These are phyloP conservation scores for Dactylorhiza incarnata DNA, from an alignment of 106 monocot genomes.

Conservation along the genomic window DNA sequence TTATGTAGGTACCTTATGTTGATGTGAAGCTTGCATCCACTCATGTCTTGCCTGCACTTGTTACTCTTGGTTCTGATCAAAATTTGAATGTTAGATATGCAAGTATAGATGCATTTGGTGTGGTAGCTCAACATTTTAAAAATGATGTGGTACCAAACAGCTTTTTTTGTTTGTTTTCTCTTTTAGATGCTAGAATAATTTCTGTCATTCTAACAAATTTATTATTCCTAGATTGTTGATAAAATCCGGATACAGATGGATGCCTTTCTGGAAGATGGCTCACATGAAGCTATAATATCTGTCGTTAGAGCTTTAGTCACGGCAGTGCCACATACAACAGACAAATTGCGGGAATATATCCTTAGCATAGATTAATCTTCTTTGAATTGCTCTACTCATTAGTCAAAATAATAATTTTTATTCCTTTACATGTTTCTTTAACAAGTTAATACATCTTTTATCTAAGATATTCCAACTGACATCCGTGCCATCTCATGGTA, in stretches of 20 bases:
- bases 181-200: background rate
- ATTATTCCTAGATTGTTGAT: conserved; percentile 63
- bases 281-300: conserved; percentile 83
- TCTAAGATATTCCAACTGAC: conserved; percentile 87
- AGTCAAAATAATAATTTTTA: background rate
- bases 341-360: conserved; percentile 95
- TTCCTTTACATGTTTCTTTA: conserved; percentile 36
- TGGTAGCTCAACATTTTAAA: conserved; percentile 94
- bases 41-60: conserved; percentile 89
- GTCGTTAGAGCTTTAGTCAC: conserved; percentile 66
- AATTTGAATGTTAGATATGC: conserved; percentile 93
- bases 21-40: conserved; percentile 87
- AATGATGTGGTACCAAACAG: conserved; percentile 64
- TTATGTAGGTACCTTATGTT: conserved; percentile 71
- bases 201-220: conserved; percentile 5
- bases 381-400: background rate
- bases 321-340: conserved; percentile 92
- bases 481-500: conserved; percentile 38
- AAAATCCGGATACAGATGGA: conserved; percentile 98
- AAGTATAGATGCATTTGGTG: conserved; percentile 93
- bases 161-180: background rate
- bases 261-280: conserved; percentile 98
- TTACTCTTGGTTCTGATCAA: conserved; percentile 97
- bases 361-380: conserved; percentile 14
- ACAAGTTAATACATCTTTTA: conserved; percentile 78